Base-by-base conservation (phyloP, 2,329 filamentous ascomycete species). In the Neoascochyta sp. region DNA sequence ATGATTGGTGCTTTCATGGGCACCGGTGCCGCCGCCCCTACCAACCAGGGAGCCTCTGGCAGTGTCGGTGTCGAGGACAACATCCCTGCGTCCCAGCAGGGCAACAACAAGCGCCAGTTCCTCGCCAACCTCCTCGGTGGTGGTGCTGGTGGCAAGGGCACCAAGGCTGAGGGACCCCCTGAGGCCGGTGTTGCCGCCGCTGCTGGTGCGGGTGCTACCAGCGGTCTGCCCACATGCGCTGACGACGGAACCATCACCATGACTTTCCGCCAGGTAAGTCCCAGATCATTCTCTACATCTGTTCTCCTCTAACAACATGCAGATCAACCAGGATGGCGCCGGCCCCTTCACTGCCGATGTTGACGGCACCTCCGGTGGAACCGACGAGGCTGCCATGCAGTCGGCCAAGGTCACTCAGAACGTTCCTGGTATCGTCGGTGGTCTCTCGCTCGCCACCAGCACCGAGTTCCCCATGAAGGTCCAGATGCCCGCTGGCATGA, bases 281-380 rank as follows among this genome's bases (percentile, higher is more conserved):
- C n/a, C n/a, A n/a, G 19, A n/a, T 9, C 18, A 10, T 2, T 24
- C n/a, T 5, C 3, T 3, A 22, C 7, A 10, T n/a, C 20, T 8
- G 3, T n/a, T 11, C 18, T 7, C 5, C 11, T 16, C 30, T 36
- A 25, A 41, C 29, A 22, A 7, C 8, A 20, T 23, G 2, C 18
- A 57, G 47, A 56, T 83, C 65, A 83, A 83, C 70, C 79, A 83
- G 57, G 80, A 83, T 43, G 80, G 80, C 14, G 80, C 80, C 2
- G 80, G 80, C 2, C 78, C 78, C 2, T 66, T 83, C 38, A 71
- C 66, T 13, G 79, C 79, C 8, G 69, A 69, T 17, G 66, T 83
- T 12, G 80, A 84, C 51, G 66, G 68, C 22, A 81, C 78, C 14
- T 82, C 78, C 2, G 79, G 79, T 22, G 80, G 80, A 36, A 76